A percentile compares a stretch with the other conserved stretches of the same genome.
phyloP scores from a whole-genome alignment of 176 grass and related monocot genomes.

The Poa pratensis region DNA sequence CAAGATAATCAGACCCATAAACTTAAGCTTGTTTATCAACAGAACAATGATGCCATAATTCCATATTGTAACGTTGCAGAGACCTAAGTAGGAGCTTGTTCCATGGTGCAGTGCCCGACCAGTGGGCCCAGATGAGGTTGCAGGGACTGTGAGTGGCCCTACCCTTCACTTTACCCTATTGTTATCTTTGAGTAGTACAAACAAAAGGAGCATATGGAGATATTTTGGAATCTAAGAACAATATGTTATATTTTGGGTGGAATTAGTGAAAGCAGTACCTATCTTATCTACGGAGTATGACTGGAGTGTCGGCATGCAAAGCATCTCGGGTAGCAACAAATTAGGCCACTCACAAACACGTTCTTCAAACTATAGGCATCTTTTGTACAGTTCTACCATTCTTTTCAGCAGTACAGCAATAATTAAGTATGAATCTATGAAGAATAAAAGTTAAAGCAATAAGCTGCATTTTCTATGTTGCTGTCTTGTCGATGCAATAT shows the following conservation, averaged over 20 bases:
- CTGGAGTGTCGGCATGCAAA: conserved; percentile 34
- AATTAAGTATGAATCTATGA: neutral
- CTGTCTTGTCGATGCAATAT: neutral
- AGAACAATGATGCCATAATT: neutral
- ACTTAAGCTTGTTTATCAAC: conserved; percentile 3
- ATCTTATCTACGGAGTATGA: conserved; percentile 24
- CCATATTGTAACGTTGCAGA: conserved; percentile 42
- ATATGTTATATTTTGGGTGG: conserved; percentile 28
- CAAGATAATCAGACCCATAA: neutral
- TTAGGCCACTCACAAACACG: conserved; percentile 20
- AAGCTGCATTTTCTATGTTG: neutral
- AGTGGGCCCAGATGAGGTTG: conserved; percentile 75
- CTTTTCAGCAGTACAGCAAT: conserved; percentile 23
- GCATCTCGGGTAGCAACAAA: conserved; percentile 39
- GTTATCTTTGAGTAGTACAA: conserved; percentile 26
- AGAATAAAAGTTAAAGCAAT: neutral
- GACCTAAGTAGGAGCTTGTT: conserved; percentile 80
- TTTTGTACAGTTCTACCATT: conserved; percentile 27
- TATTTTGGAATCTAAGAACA: neutral
- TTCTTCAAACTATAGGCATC: conserved; percentile 10
- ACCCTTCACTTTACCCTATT: neutral
- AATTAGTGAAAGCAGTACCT: conserved; percentile 37
- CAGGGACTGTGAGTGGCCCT: conserved; percentile 73
- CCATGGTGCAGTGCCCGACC: conserved; percentile 60
- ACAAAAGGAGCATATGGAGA: conserved; percentile 20